Percentiles rank a stretch among this genome's conserved stretches.
These are phyloP conservation scores for Mrakia blollopis DNA, from an alignment of 768 basidiomycete species.

Conservation along the genomic window DNA sequence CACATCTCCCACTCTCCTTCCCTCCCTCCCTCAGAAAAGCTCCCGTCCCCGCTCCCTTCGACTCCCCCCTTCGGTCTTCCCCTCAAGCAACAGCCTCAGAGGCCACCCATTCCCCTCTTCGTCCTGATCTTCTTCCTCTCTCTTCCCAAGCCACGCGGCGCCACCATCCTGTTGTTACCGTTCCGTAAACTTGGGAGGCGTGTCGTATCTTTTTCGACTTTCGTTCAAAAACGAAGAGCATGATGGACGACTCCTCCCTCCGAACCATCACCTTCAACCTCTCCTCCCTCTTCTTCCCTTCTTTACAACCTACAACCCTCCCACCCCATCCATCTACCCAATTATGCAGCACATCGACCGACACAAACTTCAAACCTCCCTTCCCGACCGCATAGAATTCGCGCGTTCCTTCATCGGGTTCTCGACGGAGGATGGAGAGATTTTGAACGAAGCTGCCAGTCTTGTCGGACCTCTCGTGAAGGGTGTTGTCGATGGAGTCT, in stretches of 20 bases:
- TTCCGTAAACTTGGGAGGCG: neutral
- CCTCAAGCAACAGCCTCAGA: no score
- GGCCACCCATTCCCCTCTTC: no score
- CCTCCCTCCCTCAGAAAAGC: no score
- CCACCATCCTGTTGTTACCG: neutral
- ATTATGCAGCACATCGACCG: constrained; percentile 19
- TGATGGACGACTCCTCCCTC: neutral
- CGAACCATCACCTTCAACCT: neutral
- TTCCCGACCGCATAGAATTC: neutral
- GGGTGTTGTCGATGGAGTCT: constrained; percentile 21
- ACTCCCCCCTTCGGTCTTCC: no score
- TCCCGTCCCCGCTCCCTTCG: no score
- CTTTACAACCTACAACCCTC: neutral
- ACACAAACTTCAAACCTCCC: neutral
- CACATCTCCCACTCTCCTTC: neutral
- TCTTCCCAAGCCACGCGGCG: no score
- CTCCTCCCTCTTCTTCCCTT: no score
- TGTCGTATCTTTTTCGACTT: neutral
- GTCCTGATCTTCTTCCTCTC: no score
- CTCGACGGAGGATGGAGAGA: constrained; percentile 5
- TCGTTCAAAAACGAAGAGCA: neutral
- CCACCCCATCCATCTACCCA: neutral
- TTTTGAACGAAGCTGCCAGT: neutral
- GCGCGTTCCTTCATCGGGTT: constrained; percentile 1
- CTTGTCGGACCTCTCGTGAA: constrained; percentile 1